A percentile compares a stretch with the other conserved stretches of the same genome.
phyloP scores from a whole-genome alignment of 2,329 filamentous ascomycete species.

The Massarina eburnea region DNA sequence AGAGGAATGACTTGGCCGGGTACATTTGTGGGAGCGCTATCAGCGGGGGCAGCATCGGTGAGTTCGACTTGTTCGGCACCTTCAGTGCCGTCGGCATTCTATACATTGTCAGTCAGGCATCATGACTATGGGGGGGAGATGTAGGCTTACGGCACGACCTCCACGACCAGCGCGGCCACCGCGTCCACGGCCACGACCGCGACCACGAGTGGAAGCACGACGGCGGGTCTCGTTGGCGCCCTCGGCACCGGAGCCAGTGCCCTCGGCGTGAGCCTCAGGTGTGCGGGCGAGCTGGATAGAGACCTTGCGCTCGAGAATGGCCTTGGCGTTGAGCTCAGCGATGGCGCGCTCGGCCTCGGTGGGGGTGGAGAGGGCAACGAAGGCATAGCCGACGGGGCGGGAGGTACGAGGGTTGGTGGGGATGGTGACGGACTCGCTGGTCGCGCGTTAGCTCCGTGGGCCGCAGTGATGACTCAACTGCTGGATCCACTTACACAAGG shows the following conservation, averaged over 20 bases:
- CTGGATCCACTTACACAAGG: slow-evolving; percentile 78
- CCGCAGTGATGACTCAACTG: not conserved
- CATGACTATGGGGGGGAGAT: not conserved
- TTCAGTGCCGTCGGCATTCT: slow-evolving; percentile 42
- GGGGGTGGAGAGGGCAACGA: slow-evolving; percentile 95
- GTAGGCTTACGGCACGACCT: slow-evolving; percentile 66
- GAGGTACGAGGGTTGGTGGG: slow-evolving; percentile 99
- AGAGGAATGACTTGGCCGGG: slow-evolving; percentile 54
- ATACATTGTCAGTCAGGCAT: not conserved
- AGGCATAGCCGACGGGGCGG: slow-evolving; percentile 97
- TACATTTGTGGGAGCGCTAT: slow-evolving; percentile 51
- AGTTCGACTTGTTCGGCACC: slow-evolving; percentile 47
- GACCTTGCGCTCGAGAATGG: slow-evolving; percentile 98
- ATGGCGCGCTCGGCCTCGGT: slow-evolving; percentile 95
- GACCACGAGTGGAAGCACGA: slow-evolving; percentile 58
- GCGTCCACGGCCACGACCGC: slow-evolving; percentile 61
- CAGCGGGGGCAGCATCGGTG: slow-evolving; percentile 50
- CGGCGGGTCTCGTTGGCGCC: slow-evolving; percentile 67
- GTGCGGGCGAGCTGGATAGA: slow-evolving; percentile 98
- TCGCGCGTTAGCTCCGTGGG: slow-evolving; percentile 16
- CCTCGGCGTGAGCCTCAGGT: slow-evolving; percentile 82
- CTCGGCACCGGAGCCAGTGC: slow-evolving; percentile 71
- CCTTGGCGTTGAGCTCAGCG: slow-evolving; percentile 91
- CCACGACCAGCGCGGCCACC: slow-evolving; percentile 63
- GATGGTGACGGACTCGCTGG: slow-evolving; percentile 96